Evolutionary conservation across 306 rosid species (phyloP).

Genomic region (Lathyrus tuberosus): DNA sequence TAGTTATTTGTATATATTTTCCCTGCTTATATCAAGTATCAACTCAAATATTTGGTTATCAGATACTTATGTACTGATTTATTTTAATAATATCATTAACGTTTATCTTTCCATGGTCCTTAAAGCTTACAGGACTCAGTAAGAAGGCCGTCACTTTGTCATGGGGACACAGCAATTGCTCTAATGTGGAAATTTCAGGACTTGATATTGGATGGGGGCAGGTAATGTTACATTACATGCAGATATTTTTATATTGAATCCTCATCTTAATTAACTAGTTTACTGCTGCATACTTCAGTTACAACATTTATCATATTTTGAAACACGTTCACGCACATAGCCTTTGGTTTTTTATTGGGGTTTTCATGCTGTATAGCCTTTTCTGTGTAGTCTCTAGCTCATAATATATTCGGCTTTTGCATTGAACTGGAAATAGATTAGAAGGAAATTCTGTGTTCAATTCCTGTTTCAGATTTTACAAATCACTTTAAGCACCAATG

Average conservation of each 20-base stretch:
- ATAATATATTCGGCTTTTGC: no score
- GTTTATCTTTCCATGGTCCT: constrained; percentile 41
- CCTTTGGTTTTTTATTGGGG: constrained; percentile 14
- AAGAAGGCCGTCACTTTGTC: constrained; percentile 68
- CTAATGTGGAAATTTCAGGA: constrained; percentile 83
- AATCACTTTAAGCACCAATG: no score
- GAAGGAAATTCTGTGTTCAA: no score
- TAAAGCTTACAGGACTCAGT: constrained; percentile 73
- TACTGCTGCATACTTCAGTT: not conserved
- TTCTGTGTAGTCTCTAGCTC: no score
- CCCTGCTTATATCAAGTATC: constrained; percentile 12
- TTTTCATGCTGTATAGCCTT: not conserved
- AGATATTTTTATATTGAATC: constrained; percentile 1
- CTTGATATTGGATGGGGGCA: constrained; percentile 99
- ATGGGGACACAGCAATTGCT: constrained; percentile 65
- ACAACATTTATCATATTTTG: constrained; percentile 13
- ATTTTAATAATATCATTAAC: constrained; percentile 33
- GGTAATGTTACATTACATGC: constrained; percentile 43
- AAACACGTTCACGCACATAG: not conserved
- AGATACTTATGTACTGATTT: not conserved
- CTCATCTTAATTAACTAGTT: constrained; percentile 5
- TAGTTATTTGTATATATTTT: not conserved
- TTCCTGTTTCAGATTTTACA: no score
- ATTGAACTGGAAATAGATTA: no score
- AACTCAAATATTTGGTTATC: constrained; percentile 18